Evolutionary conservation across 345 rosid species (phyloP).

Genomic region (Boechera retrofracta): DNA sequence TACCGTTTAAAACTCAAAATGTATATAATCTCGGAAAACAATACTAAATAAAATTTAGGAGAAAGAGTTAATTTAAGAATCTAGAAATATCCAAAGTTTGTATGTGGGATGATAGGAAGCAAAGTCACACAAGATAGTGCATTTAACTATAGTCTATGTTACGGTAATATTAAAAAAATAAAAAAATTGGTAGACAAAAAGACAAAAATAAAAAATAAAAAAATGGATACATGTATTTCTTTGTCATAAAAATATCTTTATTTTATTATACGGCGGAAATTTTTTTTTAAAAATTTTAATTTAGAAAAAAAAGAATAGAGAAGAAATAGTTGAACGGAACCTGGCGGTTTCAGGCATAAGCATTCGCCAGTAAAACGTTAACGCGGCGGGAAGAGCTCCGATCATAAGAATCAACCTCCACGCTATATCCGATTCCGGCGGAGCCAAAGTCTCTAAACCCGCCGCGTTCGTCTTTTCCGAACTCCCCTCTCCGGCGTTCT

Average conservation of each 20-base stretch:
- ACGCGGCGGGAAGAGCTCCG: conserved; percentile 79
- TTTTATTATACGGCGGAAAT: background rate
- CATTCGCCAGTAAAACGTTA: conserved; percentile 83
- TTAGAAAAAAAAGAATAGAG: background rate
- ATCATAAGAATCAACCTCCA: conserved; percentile 81
- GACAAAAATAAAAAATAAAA: too few relatives aligned
- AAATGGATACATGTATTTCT: too few relatives aligned
- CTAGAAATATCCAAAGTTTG: background rate
- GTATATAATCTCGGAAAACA: background rate
- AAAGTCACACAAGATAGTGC: conserved; percentile 37
- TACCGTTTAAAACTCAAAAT: background rate
- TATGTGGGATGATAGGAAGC: conserved; percentile 33
- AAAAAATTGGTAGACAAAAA: background rate
- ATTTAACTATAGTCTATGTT: background rate
- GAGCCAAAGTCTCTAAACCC: conserved; percentile 41
- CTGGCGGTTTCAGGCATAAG: conserved; percentile 90
- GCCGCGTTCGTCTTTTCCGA: background rate
- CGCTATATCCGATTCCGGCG: conserved; percentile 58
- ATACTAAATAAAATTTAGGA: background rate
- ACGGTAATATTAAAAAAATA: background rate
- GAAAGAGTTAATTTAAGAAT: conserved; percentile 2
- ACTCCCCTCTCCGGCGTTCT: conserved; percentile 29
- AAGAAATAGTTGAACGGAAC: conserved; percentile 38
- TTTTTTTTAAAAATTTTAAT: background rate
- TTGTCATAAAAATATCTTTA: too few relatives aligned